These are phyloP conservation scores for Phytophthora sp. DNA, from an alignment of 352 stramenopile genomes.

Conservation along the genomic window DNA sequence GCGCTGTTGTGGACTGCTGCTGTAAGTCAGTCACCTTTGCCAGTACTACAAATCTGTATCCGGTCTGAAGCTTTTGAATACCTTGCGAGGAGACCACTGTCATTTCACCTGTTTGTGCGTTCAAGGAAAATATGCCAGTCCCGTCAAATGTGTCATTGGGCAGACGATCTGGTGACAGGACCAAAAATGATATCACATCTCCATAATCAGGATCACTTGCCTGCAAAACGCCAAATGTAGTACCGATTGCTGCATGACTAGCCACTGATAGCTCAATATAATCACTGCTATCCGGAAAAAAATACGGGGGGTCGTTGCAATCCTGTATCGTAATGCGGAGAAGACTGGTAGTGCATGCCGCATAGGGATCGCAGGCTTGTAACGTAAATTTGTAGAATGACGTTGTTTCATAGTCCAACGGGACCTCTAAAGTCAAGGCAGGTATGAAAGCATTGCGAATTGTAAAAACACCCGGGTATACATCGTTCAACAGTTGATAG, in stretches of 20 bases:
- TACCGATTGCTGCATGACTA: conserved; percentile 21
- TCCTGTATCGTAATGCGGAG: conserved; percentile 18
- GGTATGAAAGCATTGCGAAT: conserved; percentile 3
- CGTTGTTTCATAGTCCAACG: conserved; percentile 17
- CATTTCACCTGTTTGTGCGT: conserved; percentile 23
- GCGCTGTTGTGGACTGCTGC: not conserved
- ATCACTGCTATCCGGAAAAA: not conserved
- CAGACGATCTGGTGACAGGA: not conserved
- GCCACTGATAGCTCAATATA: conserved; percentile 8
- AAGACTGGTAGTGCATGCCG: conserved; percentile 16
- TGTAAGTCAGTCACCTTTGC: conserved; percentile 15
- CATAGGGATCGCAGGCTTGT: conserved; percentile 28
- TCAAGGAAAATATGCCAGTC: conserved; percentile 20
- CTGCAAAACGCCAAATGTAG: conserved; percentile 20
- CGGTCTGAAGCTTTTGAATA: conserved; percentile 12
- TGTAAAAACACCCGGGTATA: conserved; percentile 3
- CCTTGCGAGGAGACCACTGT: conserved; percentile 4
- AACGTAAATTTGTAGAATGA: conserved; percentile 12
- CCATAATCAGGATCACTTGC: conserved; percentile 25
- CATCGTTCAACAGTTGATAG: conserved; percentile 18
- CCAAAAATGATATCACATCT: conserved; percentile 21
- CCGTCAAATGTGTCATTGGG: not conserved
- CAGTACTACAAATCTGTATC: conserved; percentile 13
- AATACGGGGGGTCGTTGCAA: conserved; percentile 25
- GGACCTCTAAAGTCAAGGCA: conserved; percentile 12